Evolutionary conservation across 192 early-diverging fungal species (phyloP).

Genomic region (Mortierella alpina): DNA sequence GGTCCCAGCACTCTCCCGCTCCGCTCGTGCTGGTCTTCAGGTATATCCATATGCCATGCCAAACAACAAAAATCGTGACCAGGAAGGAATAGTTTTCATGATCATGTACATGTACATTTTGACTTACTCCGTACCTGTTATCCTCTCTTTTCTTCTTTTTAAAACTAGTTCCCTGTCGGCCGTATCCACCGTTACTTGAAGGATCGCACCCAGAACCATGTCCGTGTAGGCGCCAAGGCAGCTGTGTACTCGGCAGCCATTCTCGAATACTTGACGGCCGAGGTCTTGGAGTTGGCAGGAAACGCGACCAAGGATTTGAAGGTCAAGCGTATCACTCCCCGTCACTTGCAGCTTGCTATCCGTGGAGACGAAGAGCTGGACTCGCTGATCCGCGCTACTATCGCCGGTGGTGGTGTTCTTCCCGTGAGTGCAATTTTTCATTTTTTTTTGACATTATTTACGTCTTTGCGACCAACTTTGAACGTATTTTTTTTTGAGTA

Average conservation of each 20-base stretch:
- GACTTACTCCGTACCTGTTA: background rate
- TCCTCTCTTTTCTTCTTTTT: too few species aligned
- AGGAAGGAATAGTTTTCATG: background rate
- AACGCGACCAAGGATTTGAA: slow-evolving; percentile 93
- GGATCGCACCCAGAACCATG: slow-evolving; percentile 79
- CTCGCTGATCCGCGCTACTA: slow-evolving; percentile 88
- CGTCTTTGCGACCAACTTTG: background rate
- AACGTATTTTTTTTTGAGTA: background rate
- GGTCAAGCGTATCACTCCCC: slow-evolving; percentile 90
- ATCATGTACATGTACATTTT: background rate
- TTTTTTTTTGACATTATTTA: background rate
- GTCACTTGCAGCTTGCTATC: slow-evolving; percentile 92
- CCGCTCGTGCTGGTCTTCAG: slow-evolving; percentile 70
- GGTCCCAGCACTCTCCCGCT: slow-evolving; percentile 65
- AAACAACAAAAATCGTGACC: background rate
- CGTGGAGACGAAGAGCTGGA: slow-evolving; percentile 94
- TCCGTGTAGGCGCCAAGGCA: slow-evolving; percentile 90
- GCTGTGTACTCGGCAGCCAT: slow-evolving; percentile 93
- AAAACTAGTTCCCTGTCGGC: slow-evolving; percentile 87
- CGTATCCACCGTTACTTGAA: slow-evolving; percentile 95
- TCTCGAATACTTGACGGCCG: slow-evolving; percentile 92
- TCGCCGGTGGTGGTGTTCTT: slow-evolving; percentile 89
- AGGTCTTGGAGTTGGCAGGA: slow-evolving; percentile 92
- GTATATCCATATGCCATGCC: slow-evolving; percentile 35
- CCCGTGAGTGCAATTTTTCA: slow-evolving; percentile 54